Evolutionary conservation across 441 rosid genomes (phyloP).

Genomic region (Aquilaria agallochum): DNA sequence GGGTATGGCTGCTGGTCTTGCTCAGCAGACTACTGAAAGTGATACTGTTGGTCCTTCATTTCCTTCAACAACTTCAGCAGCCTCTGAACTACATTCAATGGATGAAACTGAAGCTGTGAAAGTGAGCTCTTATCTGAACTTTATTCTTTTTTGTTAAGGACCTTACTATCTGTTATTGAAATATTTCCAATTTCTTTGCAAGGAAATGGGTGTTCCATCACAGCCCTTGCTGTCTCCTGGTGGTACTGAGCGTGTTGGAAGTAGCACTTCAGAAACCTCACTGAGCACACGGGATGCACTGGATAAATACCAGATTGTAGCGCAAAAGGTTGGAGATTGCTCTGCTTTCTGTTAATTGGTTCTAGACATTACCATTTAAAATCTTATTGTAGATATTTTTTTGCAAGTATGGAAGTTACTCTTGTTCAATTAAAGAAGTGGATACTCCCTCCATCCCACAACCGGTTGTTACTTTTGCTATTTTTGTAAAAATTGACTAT

Average conservation of each 20-base stretch:
- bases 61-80: constrained; percentile 40
- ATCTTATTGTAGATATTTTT: too few relatives aligned
- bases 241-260: constrained; percentile 62
- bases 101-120: constrained; percentile 53
- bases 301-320: constrained; percentile 84
- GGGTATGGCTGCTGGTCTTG: constrained; percentile 48
- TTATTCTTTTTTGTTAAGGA: constrained; percentile 12
- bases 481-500: too few relatives aligned
- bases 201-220: constrained; percentile 58
- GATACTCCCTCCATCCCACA: not conserved
- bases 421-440: not conserved
- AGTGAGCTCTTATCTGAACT: constrained; percentile 31
- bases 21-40: constrained; percentile 45
- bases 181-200: constrained; percentile 17
- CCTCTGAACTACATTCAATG: constrained; percentile 48
- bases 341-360: constrained; percentile 6
- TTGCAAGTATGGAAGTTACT: not conserved
- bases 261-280: constrained; percentile 58
- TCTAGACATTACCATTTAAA: too few relatives aligned
- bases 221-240: constrained; percentile 52
- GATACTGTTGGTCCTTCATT: constrained; percentile 39
- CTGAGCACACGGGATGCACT: constrained; percentile 88
- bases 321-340: constrained; percentile 61
- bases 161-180: constrained; percentile 14
- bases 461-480: too few relatives aligned